phyloP scores from a whole-genome alignment of 768 basidiomycete species.

The Tephrocybe sp. region DNA sequence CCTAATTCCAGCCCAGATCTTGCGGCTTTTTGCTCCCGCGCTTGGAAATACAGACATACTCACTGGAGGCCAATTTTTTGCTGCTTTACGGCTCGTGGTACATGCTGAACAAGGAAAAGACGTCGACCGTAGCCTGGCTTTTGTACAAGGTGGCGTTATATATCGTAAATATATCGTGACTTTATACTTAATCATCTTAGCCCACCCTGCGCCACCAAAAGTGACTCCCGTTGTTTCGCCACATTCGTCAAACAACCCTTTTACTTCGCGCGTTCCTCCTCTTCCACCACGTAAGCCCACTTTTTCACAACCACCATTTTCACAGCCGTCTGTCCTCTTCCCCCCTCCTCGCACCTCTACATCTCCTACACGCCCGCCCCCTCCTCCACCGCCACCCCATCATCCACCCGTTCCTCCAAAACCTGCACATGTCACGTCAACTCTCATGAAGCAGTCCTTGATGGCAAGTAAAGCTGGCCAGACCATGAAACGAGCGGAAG shows the following conservation, averaged over 20 bases:
- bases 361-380: constrained; percentile 14
- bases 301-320: constrained; percentile 26
- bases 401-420: constrained; percentile 31
- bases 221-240: constrained; percentile 12
- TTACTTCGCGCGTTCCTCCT: constrained; percentile 38
- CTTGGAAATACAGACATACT: constrained; percentile 52
- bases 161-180: neutral
- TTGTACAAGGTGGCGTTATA: constrained; percentile 62
- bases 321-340: constrained; percentile 26
- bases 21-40: constrained; percentile 60
- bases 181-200: constrained; percentile 9
- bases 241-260: constrained; percentile 37
- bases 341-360: constrained; percentile 18
- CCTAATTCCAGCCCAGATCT: constrained; percentile 41
- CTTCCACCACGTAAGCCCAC: constrained; percentile 50
- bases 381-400: constrained; percentile 13
- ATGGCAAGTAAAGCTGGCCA: constrained; percentile 73
- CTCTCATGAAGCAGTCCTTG: constrained; percentile 70
- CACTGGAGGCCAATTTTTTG: constrained; percentile 74
- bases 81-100: constrained; percentile 61
- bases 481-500: constrained; percentile 66
- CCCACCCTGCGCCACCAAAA: constrained; percentile 15
- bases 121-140: constrained; percentile 64
- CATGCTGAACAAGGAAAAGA: constrained; percentile 61
- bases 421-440: constrained; percentile 52